phyloP scores from a whole-genome alignment of 2,329 filamentous ascomycete genomes.

The Coleophoma eucalyptorum region DNA sequence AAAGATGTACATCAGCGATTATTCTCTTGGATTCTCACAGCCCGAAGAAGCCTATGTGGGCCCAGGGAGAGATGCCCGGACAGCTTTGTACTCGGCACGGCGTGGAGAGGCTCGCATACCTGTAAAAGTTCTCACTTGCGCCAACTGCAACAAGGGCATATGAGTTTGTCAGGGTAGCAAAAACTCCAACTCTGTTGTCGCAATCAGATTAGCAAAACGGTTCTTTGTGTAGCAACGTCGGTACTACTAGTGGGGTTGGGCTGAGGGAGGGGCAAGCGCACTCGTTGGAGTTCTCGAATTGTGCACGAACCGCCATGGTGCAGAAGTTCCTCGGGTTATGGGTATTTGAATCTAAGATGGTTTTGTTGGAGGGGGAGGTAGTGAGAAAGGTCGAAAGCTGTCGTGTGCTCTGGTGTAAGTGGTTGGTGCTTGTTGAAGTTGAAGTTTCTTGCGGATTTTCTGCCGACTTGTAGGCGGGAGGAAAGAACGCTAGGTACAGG shows the following conservation, averaged over 20 bases:
- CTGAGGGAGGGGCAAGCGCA: slow-evolving; percentile 39
- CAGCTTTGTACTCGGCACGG: background rate
- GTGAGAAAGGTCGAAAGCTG: background rate
- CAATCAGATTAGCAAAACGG: background rate
- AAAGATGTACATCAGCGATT: background rate
- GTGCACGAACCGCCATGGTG: slow-evolving; percentile 64
- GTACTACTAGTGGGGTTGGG: slow-evolving; percentile 5
- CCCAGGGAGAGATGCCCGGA: too few relatives aligned
- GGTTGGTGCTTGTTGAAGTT: background rate
- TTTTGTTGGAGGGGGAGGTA: background rate
- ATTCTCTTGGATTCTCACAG: too few relatives aligned
- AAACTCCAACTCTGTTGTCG: slow-evolving; percentile 81
- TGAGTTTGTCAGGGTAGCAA: slow-evolving; percentile 93
- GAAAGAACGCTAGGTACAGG: background rate
- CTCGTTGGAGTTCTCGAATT: slow-evolving; percentile 92
- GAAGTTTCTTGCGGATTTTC: background rate
- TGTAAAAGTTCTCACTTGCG: slow-evolving; percentile 98
- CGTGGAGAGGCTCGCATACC: slow-evolving; percentile 38
- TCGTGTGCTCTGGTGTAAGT: background rate
- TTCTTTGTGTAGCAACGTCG: background rate
- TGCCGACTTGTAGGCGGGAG: background rate
- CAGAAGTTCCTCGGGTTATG: background rate
- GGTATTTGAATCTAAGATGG: background rate
- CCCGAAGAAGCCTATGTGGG: too few relatives aligned
- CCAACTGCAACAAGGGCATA: slow-evolving; percentile 93